Base-by-base conservation (phyloP, 306 rosid genomes). In the Myrica gale region DNA sequence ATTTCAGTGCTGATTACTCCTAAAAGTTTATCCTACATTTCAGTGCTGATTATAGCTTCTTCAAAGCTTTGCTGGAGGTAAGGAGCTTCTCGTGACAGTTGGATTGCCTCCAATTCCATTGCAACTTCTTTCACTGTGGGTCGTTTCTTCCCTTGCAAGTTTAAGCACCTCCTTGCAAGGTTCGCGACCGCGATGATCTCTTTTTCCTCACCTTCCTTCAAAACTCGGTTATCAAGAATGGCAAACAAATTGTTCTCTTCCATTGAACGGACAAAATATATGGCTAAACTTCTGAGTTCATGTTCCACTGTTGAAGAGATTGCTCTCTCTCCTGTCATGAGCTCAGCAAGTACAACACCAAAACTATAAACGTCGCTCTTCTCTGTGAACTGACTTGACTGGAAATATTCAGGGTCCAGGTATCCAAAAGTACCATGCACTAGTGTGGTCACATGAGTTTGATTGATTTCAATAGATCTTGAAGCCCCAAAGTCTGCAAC, bases 341-440 rank as follows among this genome's bases (percentile, higher is more conserved):
- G 23, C 23, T 54, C 60, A 54, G 26, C 60, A 6, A n/a, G 60
- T 7, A 54, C 26, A 54, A 54, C 60, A 54, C 60, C 60, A 7
- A 54, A 54, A n/a, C 60, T 54, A n/a, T 54, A 54, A 54, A 54
- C 60, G 8, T 54, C 60, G n/a, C 60, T 54, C 26, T 54, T 54
- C 7, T 54, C 60, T 2, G 11, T 54, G n/a, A 54, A 54, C 11
- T 54, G 60, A 0, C 60, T 7, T 54, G 60, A 54, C 5, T 17
- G 21, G 0, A 54, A 54, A n/a, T 54, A 54, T 21, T n/a, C 23
- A 6, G 60, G 60, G 23, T 54, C 60, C 9, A 54, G 1, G 8
- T 54, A 54, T 54, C 60, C 60, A n/a, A 1, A 54, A 54, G 60
- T 54, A 7, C 60, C 60, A 54, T n/a, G 60, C 9, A 54, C 60